Percentiles rank a stretch among this genome's conserved stretches.
phyloP scores from a whole-genome alignment of 805 yeast genomes.

The Candida coquimbonensis region DNA sequence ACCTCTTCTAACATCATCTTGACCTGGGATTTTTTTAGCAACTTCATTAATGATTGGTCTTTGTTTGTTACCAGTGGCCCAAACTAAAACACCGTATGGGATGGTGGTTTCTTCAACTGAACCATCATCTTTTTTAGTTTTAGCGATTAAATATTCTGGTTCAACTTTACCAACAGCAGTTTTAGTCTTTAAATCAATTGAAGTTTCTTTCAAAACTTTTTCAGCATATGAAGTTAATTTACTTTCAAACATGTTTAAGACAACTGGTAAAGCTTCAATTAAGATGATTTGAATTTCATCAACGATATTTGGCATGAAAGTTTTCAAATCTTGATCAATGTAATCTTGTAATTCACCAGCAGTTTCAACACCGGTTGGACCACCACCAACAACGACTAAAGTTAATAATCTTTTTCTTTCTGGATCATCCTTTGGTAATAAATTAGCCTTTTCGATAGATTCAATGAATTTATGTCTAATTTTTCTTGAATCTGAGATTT shows the following conservation, averaged over 20 bases:
- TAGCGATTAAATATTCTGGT: slow-evolving; percentile 61
- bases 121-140: slow-evolving; percentile 62
- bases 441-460: slow-evolving; percentile 81
- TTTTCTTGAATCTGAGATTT: slow-evolving; percentile 79
- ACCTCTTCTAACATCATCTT: slow-evolving; percentile 85
- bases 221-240: slow-evolving; percentile 73
- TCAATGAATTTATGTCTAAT: slow-evolving; percentile 80
- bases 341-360: slow-evolving; percentile 96
- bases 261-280: slow-evolving; percentile 88
- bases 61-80: slow-evolving; percentile 97
- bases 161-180: slow-evolving; percentile 87
- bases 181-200: slow-evolving; percentile 70
- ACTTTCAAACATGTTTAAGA: slow-evolving; percentile 66
- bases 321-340: slow-evolving; percentile 81
- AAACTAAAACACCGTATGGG: slow-evolving; percentile 88
- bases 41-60: slow-evolving; percentile 66
- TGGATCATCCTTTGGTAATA: slow-evolving; percentile 61
- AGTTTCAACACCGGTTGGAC: slow-evolving; percentile 97
- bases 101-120: slow-evolving; percentile 47
- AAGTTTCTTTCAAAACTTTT: slow-evolving; percentile 58
- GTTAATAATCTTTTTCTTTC: slow-evolving; percentile 81
- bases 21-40: slow-evolving; percentile 63
- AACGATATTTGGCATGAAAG: slow-evolving; percentile 84
- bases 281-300: slow-evolving; percentile 76
- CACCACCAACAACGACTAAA: slow-evolving; percentile 95